Evolutionary conservation across 1,284 basidiomycete genomes (phyloP), one percentile per base, ranked within the genome.

Genomic region (Marasmius sp.): DNA sequence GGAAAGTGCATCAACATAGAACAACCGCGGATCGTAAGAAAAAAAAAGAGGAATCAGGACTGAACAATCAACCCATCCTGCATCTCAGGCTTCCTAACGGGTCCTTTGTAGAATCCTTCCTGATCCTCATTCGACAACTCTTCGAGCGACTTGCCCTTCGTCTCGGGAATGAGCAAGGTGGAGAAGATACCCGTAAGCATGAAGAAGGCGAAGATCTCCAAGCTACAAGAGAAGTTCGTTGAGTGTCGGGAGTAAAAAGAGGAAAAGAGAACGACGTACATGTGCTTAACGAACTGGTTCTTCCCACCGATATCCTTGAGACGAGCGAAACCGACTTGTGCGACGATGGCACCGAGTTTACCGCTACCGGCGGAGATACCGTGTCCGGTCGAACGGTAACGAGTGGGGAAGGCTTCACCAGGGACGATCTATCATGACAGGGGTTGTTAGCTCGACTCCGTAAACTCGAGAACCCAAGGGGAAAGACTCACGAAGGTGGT

Each of bases 361-460:
- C 91, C 92, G 33, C 84, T 86, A 4, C 90, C 92, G 18, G 93
- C 93, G 18, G 88, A 90, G 72, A 95, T 93, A 74, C 93, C 93
- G 74, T 94, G 92, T 2, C 85, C 89, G 6, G 92, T 93, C 0
- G 90, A 91, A 56, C 92, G 84, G 77, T 93, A 93, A 51, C 93
- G 87, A 2, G 93, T 95, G 1, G 93, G 93, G 87, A 94, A 95
- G 34, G 81, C 85, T 74, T 95, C 92, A 60, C 91, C 92, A 8
- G 94, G 93, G 39, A 95, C 81, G 67, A 94, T 71, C 73, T 88
- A 95, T 3, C 92, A 95, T 0, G 92, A 94, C 0, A 86, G 85
- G 76, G 16, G 7, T 20, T 7, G 16, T 47, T 11, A 8, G 94
- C 94, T 57, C 14, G 3, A 39, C 18, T 22, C 27, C 14, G 27